A percentile compares a stretch with the other conserved stretches of the same genome.
Conservation (phyloP, 2,329 filamentous ascomycete genomes). For the Colletotrichum lini region DNA sequence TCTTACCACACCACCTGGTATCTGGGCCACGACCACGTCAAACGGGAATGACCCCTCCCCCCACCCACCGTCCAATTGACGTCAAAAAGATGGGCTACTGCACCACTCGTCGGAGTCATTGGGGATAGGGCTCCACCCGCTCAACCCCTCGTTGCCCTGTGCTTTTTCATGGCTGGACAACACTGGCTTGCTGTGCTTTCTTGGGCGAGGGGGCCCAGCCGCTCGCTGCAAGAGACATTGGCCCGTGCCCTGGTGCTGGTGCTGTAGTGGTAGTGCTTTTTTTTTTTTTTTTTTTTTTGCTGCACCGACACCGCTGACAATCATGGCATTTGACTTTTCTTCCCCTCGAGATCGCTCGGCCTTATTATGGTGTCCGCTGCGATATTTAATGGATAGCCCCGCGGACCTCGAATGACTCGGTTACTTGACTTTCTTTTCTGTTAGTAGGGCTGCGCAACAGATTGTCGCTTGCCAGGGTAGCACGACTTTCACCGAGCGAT, state of each 20-base stretch:
- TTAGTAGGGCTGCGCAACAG: neutral
- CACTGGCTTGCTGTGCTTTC: neutral
- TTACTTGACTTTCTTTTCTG: neutral
- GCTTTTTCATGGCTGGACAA: slow-evolving; percentile 5
- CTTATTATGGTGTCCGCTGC: slow-evolving; percentile 35
- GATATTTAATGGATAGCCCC: slow-evolving; percentile 31
- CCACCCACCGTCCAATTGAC: slow-evolving; percentile 38
- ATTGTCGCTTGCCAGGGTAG: neutral
- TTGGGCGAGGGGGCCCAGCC: slow-evolving; percentile 15
- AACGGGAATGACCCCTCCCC: slow-evolving; percentile 40
- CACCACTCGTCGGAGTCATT: slow-evolving; percentile 19
- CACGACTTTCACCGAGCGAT: slow-evolving; percentile 6
- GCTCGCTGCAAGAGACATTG: neutral
- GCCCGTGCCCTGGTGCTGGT: neutral
- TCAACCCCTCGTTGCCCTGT: slow-evolving; percentile 23
- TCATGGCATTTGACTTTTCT: slow-evolving; percentile 38
- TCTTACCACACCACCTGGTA: slow-evolving; percentile 4
- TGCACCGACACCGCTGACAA: slow-evolving; percentile 29
- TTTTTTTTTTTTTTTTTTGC: neutral
- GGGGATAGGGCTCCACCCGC: slow-evolving; percentile 10
- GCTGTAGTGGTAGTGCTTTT: neutral
- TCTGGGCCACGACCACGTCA: slow-evolving; percentile 18
- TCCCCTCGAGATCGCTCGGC: slow-evolving; percentile 37
- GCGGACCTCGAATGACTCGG: slow-evolving; percentile 34
- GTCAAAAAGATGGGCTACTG: slow-evolving; percentile 35